Evolutionary conservation across 179 eudicot genomes (phyloP).

Genomic region (Spergularia azorica): DNA sequence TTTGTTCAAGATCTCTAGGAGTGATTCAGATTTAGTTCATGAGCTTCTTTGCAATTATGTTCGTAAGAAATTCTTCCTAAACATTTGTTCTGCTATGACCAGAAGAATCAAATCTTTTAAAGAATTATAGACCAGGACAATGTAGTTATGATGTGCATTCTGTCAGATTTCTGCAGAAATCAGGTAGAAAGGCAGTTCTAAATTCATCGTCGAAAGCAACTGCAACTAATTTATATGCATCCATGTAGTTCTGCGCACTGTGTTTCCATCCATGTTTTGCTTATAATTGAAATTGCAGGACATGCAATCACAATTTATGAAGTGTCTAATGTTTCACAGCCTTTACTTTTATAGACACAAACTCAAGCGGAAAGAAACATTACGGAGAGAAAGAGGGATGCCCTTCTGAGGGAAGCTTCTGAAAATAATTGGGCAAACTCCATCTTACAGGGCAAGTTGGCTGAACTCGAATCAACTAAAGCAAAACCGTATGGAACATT

Average conservation of each 20-base stretch:
- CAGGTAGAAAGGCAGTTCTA: background rate
- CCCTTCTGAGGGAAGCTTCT: conserved; percentile 55
- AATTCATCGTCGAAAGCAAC: background rate
- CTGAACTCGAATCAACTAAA: conserved; percentile 52
- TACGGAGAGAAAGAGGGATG: conserved; percentile 74
- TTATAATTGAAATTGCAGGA: conserved; percentile 3
- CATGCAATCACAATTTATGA: conserved; percentile 21
- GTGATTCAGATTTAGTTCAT: background rate
- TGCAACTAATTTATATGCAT: background rate
- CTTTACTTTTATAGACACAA: conserved; percentile 60
- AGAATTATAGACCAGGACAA: background rate
- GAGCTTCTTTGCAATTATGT: background rate
- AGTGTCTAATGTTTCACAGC: conserved; percentile 23
- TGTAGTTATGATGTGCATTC: conserved; percentile 6
- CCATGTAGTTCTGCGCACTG: background rate
- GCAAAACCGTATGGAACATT: conserved; percentile 77
- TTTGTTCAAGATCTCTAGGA: background rate
- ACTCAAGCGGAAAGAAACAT: conserved; percentile 89
- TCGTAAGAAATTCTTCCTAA: background rate
- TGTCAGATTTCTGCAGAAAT: background rate
- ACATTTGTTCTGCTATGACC: background rate
- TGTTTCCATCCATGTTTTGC: background rate
- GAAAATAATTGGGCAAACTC: conserved; percentile 45
- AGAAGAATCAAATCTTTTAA: background rate
- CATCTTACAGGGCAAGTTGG: conserved; percentile 47